Evolutionary conservation across 441 rosid species (phyloP), one percentile per base, ranked within the genome.

Genomic region (Bocquillonia castaneifolia): DNA sequence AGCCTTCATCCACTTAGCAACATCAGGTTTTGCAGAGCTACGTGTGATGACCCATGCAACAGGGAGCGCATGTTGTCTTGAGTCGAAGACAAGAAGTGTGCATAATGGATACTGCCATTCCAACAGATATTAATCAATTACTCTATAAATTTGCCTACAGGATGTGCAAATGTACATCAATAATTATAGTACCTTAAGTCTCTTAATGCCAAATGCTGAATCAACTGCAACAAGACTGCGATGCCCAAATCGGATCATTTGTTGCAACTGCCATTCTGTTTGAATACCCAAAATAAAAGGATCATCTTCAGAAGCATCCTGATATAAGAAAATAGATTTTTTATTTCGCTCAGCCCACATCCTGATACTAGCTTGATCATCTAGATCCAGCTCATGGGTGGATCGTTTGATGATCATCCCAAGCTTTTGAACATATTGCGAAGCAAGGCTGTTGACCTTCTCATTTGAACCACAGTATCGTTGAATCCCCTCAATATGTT

Each of bases 191-290:
- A 91, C 97, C 98, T 88, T 91, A 25, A 93, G 89, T 77, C 92
- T 86, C 77, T 93, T 89, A 63, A 91, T 83, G 76, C 98, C 98
- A 71, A 93, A 93, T 39, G 96, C 88, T 3, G 97, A 89, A 83
- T 91, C 97, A 48, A 88, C 86, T 10, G 97, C 96, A 76, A 93
- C 67, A 31, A 91, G 85, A 82, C 93, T 85, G 60, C 79, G 81
- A 80, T 89, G 96, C 20, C 98, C 97, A 71, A 90, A 93, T 2
- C 98, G 93, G 25, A 88, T 80, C 82, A 93, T 80, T 69, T 91
- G 98, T 78, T 93, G 96, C 88, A 93, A 75, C 80, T 91, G 98
- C 97, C 97, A 93, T 76, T 93, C 97, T 6, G 96, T 91, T 77
- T 93, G 98, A 74, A 93, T 87, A 36, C 98, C 98, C 37, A 93